These are phyloP conservation scores for Dendrothele bispora DNA, from an alignment of 768 basidiomycete genomes.

Conservation along the genomic window DNA sequence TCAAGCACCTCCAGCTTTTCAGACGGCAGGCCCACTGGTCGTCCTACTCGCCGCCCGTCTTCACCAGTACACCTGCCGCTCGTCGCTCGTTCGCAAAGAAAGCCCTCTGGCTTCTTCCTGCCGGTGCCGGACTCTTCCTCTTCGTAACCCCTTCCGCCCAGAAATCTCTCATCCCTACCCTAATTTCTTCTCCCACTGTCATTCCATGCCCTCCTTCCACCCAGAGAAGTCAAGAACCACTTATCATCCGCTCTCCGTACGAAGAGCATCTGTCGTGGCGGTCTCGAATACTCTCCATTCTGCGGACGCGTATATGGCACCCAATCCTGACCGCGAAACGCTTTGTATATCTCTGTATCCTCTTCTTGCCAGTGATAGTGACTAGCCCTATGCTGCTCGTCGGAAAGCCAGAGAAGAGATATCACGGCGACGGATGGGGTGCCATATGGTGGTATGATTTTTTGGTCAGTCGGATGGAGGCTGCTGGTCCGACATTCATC, in stretches of 20 bases:
- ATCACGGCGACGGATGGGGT: constrained; percentile 83
- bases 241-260: constrained; percentile 64
- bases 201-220: constrained; percentile 40
- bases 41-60: constrained; percentile 13
- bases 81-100: constrained; percentile 25
- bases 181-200: constrained; percentile 50
- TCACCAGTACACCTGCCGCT: constrained; percentile 27
- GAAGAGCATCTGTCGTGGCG: constrained; percentile 55
- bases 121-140: constrained; percentile 54
- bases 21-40: too few species aligned
- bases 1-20: too few species aligned
- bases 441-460: constrained; percentile 98
- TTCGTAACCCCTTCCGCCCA: constrained; percentile 47
- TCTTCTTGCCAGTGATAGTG: constrained; percentile 89
- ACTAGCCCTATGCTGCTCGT: constrained; percentile 81
- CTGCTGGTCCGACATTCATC: constrained; percentile 95
- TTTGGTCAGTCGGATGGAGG: constrained; percentile 86
- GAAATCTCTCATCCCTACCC: constrained; percentile 39
- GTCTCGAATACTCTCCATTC: constrained; percentile 41
- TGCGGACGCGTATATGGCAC: constrained; percentile 72
- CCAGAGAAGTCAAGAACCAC: constrained; percentile 14
- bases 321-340: constrained; percentile 81
- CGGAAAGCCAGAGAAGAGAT: constrained; percentile 51
- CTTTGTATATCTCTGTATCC: constrained; percentile 76
- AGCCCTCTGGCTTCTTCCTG: constrained; percentile 56